Evolutionary conservation across 2,329 filamentous ascomycete species (phyloP), one percentile per base, ranked within the genome.

Genomic region (Seiridium cupressi): DNA sequence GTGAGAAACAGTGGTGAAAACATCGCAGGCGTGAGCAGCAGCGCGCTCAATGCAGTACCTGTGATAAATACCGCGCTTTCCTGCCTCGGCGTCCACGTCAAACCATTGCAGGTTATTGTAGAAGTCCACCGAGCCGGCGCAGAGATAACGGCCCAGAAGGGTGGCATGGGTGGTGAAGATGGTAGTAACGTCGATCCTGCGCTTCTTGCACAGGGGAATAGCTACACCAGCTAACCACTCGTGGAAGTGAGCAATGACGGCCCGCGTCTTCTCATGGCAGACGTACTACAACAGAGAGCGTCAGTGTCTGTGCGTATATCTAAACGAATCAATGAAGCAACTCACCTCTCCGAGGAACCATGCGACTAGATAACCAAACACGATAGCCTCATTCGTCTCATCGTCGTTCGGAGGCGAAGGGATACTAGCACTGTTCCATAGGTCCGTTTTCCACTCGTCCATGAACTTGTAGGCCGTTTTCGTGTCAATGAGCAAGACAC

Each of bases 151-250:
- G 63, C 95, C 95, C 54, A 99, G 87, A 9, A 99, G 85, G 5
- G 95, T 98, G 32, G 95, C 95, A 77, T 98, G 95, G 2, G 95
- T 99, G 47, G 95, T 99, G 81, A 98, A 98, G 74, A 98, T 98
- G 66, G 95, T 98, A 18, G 95, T 98, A 55, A 97, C 85, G 72
- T 98, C 95, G 76, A 98, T 98, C 71, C 91, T 90, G 63, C 95
- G 88, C 84, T 91, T 97, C 81, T 96, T 96, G 79, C 89, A 90
- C 66, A 98, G 84, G 34, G 95, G 95, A 40, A 98, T 83, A 55
- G 92, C 94, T 55, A 98, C 95, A 77, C 94, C 95, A 9, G 95
- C 90, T 59, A 99, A 85, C 95, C 95, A 99, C 77, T 99, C 95
- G 81, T 99, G 95, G 81, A 98, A 98, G 76, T 99, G 95, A 59